Conservation (phyloP, 2,329 filamentous ascomycete genomes). For the Coniella lustricola region DNA sequence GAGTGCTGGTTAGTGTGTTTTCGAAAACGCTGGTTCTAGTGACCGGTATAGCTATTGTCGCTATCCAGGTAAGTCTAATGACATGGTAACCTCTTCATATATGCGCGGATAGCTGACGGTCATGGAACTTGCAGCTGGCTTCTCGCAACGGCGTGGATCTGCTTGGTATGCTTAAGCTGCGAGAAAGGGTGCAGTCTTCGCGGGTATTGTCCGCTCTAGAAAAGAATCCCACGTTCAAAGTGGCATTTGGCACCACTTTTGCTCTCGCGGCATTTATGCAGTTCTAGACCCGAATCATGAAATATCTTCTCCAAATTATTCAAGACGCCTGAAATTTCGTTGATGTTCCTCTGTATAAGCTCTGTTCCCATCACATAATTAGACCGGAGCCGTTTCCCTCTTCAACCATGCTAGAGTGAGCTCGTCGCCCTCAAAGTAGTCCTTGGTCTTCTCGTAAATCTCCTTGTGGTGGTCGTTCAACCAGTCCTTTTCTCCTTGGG, state of each 20-base stretch:
- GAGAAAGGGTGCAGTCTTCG: slow-evolving; percentile 30
- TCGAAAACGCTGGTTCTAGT: slow-evolving; percentile 63
- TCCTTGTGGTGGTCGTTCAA: slow-evolving; percentile 79
- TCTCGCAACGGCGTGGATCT: slow-evolving; percentile 37
- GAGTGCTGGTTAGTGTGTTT: slow-evolving; percentile 61
- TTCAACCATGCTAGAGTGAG: slow-evolving; percentile 73
- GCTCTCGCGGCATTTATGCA: slow-evolving; percentile 59
- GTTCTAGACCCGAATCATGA: slow-evolving; percentile 25
- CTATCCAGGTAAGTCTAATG: slow-evolving; percentile 48
- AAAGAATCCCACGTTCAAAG: slow-evolving; percentile 56
- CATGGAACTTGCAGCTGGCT: slow-evolving; percentile 29
- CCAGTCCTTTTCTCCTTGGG: slow-evolving; percentile 70
- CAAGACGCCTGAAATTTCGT: neutral
- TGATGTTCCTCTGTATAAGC: too few relatives aligned
- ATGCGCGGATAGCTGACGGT: neutral
- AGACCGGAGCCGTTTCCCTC: slow-evolving; percentile 69
- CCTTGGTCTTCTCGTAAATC: slow-evolving; percentile 73
- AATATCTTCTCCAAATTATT: neutral
- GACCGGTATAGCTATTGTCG: slow-evolving; percentile 56
- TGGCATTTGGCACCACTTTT: slow-evolving; percentile 67
- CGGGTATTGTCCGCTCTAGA: slow-evolving; percentile 42
- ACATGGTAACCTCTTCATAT: neutral
- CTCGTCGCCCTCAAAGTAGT: slow-evolving; percentile 66
- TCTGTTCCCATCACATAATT: neutral
- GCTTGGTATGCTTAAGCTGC: slow-evolving; percentile 29